Evolutionary conservation across 202 grass and related monocot genomes (phyloP), one percentile per base, ranked within the genome.

Genomic region (Setaria italica): DNA sequence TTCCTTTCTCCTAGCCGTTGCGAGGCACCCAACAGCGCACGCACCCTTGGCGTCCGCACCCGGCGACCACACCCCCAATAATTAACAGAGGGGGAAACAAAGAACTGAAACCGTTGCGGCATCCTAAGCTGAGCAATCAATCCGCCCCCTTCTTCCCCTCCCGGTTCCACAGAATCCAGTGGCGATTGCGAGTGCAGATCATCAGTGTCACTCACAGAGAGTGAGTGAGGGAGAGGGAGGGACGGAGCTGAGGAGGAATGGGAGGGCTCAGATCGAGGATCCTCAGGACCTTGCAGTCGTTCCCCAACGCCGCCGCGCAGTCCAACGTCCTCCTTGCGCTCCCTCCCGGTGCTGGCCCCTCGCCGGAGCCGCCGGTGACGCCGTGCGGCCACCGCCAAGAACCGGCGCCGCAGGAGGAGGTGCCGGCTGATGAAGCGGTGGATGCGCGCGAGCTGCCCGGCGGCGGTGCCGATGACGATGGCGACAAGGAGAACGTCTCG

Each of bases 201-300:
- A 0, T 66, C 33, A 37, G 33, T 37, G 14, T 66, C 63, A n/a
- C 54, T 30, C 25, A 16, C 9, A 8, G 20, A 1, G 67, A 2
- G 11, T 37, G 39, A 2, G 15, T 34, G 77, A 0, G 29, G 16
- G 42, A 11, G n/a, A 21, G 13, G 71, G 8, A 9, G 32, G 49
- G 9, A 43, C 9, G 67, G 76, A 70, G 55, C 67, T 47, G 80
- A 72, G 58, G 51, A 73, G 69, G 81, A 78, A 94, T 94, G 92
- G 80, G 86, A 71, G 90, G 88, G 20, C 75, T 97, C 67, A 89
- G 87, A 85, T 90, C 86, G 41, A 89, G 85, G 46, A 94, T 97
- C 91, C 90, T 97, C 74, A 70, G 75, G 60, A 94, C 86, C 45
- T 16, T 97, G 81, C 88, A 89, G 45, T 88, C 92, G 50, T 75